phyloP scores from a whole-genome alignment of 768 basidiomycete genomes.

The Phaffia tasmanica region DNA sequence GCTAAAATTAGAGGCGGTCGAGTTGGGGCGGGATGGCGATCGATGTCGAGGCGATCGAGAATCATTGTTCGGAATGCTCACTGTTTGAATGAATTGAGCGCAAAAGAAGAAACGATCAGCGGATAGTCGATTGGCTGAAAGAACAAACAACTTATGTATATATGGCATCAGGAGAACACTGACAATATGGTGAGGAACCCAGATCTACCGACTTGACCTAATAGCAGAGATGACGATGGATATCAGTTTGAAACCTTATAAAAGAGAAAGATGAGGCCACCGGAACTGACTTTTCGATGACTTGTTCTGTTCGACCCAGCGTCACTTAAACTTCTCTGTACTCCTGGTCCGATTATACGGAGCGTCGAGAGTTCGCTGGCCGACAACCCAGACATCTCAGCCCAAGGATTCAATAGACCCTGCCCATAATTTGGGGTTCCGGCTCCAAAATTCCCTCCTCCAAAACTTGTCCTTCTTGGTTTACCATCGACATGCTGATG shows the following conservation, averaged over 20 bases:
- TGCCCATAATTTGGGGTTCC: slow-evolving; percentile 18
- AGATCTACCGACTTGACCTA: slow-evolving; percentile 17
- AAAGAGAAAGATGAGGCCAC: neutral
- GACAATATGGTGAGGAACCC: neutral
- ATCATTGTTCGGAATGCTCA: neutral
- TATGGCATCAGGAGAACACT: neutral
- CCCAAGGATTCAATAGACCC: slow-evolving; percentile 14
- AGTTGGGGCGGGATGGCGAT: neutral
- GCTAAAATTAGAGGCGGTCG: neutral
- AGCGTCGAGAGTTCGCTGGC: neutral
- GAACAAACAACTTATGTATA: neutral
- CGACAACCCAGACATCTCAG: neutral
- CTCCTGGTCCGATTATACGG: neutral
- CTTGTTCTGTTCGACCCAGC: slow-evolving; percentile 10
- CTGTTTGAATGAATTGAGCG: neutral
- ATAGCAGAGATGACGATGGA: neutral
- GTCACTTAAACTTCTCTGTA: slow-evolving; percentile 14
- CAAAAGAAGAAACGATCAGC: neutral
- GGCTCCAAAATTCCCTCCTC: slow-evolving; percentile 11
- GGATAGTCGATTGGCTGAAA: too few relatives aligned
- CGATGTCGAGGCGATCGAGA: neutral
- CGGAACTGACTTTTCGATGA: slow-evolving; percentile 17
- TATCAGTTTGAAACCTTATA: neutral
- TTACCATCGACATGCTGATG: neutral
- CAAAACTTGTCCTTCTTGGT: slow-evolving; percentile 11